phyloP scores from a whole-genome alignment of 1,139 yeast species.

The Zhuliangozyma blackwelliae region DNA sequence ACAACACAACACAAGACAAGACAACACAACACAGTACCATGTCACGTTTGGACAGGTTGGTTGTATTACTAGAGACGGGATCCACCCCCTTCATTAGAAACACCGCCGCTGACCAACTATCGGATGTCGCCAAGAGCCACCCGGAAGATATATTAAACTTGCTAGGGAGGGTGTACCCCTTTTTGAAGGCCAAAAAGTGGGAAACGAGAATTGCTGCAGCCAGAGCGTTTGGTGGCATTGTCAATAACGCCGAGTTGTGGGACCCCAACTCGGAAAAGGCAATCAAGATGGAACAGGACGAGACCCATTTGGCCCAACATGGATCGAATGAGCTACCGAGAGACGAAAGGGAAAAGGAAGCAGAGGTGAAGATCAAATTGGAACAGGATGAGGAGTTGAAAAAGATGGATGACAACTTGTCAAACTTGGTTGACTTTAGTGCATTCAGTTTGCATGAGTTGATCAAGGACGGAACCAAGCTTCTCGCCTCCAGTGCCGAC shows the following conservation, averaged over 20 bases:
- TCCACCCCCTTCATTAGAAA: slow-evolving; percentile 90
- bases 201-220: slow-evolving; percentile 96
- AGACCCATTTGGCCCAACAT: slow-evolving; percentile 20
- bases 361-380: slow-evolving; percentile 29
- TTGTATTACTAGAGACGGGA: slow-evolving; percentile 84
- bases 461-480: slow-evolving; percentile 62
- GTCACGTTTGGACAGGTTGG: slow-evolving; percentile 67
- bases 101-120: slow-evolving; percentile 96
- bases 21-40: slow-evolving; percentile 13
- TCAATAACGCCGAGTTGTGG: slow-evolving; percentile 75
- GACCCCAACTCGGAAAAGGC: slow-evolving; percentile 62
- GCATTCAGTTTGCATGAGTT: slow-evolving; percentile 64
- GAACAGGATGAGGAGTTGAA: slow-evolving; percentile 46
- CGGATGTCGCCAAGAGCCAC: slow-evolving; percentile 89
- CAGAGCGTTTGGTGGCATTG: slow-evolving; percentile 90
- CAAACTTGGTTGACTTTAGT: slow-evolving; percentile 52
- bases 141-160: slow-evolving; percentile 88
- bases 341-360: slow-evolving; percentile 17
- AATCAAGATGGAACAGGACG: slow-evolving; percentile 18
- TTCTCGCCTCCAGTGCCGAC: slow-evolving; percentile 67
- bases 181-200: slow-evolving; percentile 80
- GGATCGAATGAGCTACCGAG: slow-evolving; percentile 4
- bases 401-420: slow-evolving; percentile 43
- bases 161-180: slow-evolving; percentile 88
- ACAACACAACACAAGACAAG: background rate